Conservation (phyloP, 306 rosid species). For the Cucurbita pepo region DNA sequence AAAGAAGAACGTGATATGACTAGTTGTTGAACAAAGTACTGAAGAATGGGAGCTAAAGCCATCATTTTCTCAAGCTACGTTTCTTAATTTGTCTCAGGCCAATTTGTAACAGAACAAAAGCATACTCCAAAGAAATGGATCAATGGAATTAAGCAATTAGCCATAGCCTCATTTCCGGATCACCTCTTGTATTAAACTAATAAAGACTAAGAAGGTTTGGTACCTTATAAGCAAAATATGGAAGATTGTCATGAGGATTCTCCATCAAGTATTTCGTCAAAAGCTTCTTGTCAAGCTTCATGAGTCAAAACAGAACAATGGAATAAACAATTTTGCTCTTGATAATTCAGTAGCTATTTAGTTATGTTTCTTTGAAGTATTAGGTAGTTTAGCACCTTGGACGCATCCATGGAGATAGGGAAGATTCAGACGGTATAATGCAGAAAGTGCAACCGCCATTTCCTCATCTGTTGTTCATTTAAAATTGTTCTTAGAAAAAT, state of each 20-base stretch:
- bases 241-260: conserved; percentile 47
- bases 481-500: conserved; percentile 48
- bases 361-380: neutral
- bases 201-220: neutral
- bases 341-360: neutral
- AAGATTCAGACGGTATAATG: conserved; percentile 83
- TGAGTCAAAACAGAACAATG: conserved; percentile 12
- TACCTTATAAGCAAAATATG: conserved; percentile 81
- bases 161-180: neutral
- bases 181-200: neutral
- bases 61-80: neutral
- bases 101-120: neutral
- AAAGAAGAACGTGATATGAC: neutral
- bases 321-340: neutral
- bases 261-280: conserved; percentile 51
- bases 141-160: neutral
- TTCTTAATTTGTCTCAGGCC: neutral
- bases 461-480: conserved; percentile 61
- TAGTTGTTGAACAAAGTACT: neutral
- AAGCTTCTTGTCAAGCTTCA: conserved; percentile 76
- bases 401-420: conserved; percentile 76
- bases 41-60: neutral
- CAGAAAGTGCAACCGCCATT: conserved; percentile 66
- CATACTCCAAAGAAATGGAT: neutral
- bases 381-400: conserved; percentile 41